Percentiles rank a stretch among this genome's conserved stretches.
These are phyloP conservation scores for Suhomyces atakaporum DNA, from an alignment of 1,139 yeast genomes.

Conservation along the genomic window DNA sequence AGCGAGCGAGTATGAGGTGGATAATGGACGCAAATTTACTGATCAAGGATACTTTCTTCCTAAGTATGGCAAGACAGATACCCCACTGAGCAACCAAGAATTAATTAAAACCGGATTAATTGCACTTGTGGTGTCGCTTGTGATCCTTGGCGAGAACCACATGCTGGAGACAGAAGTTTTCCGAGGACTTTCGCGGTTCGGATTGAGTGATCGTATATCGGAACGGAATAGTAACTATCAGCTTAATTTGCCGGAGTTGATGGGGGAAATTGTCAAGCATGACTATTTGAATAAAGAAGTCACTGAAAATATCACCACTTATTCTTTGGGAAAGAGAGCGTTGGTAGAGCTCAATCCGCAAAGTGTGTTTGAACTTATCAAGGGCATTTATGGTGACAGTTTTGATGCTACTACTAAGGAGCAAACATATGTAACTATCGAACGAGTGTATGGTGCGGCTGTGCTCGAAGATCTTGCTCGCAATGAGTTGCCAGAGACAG, in stretches of 20 bases:
- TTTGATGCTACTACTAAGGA: constrained; percentile 26
- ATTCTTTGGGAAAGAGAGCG: constrained; percentile 37
- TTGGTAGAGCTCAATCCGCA: constrained; percentile 37
- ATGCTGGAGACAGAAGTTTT: constrained; percentile 31
- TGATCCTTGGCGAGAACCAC: constrained; percentile 39
- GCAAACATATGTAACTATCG: constrained; percentile 30
- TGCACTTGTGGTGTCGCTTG: constrained; percentile 27
- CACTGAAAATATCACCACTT: constrained; percentile 24
- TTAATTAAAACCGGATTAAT: constrained; percentile 34
- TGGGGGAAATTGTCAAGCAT: constrained; percentile 33
- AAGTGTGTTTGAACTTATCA: constrained; percentile 29
- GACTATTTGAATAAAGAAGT: constrained; percentile 34
- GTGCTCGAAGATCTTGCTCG: constrained; percentile 6
- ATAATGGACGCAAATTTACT: constrained; percentile 16
- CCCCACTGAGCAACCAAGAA: constrained; percentile 27
- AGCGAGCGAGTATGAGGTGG: constrained; percentile 12
- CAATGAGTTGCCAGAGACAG: constrained; percentile 3
- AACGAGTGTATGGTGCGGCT: constrained; percentile 26
- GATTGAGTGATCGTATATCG: constrained; percentile 28
- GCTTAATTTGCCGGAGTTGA: constrained; percentile 25
- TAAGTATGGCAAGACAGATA: constrained; percentile 14
- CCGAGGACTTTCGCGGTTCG: constrained; percentile 28
- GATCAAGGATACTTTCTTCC: constrained; percentile 22
- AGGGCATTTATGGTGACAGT: constrained; percentile 29
- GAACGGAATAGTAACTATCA: constrained; percentile 27